Conservation (phyloP, 176 grass and related monocot genomes). For the Oryza punctata region DNA sequence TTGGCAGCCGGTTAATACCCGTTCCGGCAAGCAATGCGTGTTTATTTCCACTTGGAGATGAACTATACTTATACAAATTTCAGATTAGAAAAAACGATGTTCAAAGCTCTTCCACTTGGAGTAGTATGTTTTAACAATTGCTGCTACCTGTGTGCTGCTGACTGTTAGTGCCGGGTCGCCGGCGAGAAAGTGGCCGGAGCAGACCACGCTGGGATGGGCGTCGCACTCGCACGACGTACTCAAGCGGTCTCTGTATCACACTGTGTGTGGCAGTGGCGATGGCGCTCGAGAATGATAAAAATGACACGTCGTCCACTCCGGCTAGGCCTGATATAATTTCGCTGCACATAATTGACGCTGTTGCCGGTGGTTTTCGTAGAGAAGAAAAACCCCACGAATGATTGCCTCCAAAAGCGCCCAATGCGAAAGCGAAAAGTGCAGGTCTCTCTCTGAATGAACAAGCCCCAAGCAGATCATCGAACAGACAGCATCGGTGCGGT, state of each 20-base stretch:
- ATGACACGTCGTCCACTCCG: slow-evolving; percentile 28
- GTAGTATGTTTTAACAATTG: background rate
- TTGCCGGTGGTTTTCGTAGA: background rate
- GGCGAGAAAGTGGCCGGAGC: slow-evolving; percentile 3
- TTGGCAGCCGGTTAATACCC: background rate
- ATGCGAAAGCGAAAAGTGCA: background rate
- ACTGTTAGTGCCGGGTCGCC: background rate
- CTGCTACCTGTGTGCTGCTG: background rate
- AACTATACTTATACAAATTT: no score
- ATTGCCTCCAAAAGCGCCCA: background rate
- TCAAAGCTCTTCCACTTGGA: background rate
- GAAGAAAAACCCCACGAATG: background rate
- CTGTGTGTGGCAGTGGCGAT: background rate
- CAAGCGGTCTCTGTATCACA: background rate
- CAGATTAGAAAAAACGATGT: background rate
- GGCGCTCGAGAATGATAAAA: background rate
- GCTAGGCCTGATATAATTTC: background rate
- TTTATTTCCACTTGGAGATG: background rate
- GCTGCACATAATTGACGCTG: slow-evolving; percentile 1
- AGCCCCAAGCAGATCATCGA: slow-evolving; percentile 22
- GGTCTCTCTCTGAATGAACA: background rate
- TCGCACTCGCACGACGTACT: background rate
- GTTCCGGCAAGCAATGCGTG: background rate
- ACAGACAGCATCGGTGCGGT: background rate
- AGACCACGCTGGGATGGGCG: background rate